phyloP scores from a whole-genome alignment of 306 rosid genomes.

The Dalbergia oliveri region DNA sequence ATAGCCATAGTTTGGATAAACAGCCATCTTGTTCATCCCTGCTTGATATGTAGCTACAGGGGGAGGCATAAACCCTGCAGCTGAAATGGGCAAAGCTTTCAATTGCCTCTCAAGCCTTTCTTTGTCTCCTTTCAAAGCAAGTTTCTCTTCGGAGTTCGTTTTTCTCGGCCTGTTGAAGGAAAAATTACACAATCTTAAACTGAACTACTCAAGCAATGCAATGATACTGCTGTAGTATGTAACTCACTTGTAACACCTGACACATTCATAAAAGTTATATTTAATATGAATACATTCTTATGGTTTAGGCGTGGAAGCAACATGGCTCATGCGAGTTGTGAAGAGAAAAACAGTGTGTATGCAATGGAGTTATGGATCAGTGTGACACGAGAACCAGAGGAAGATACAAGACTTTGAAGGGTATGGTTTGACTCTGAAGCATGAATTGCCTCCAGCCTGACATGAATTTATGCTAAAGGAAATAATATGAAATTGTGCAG shows the following conservation, averaged over 20 bases:
- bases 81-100: slow-evolving; percentile 65
- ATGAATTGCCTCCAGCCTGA: too few relatives aligned
- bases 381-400: too few relatives aligned
- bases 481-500: too few relatives aligned
- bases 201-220: slow-evolving; percentile 12
- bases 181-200: not conserved
- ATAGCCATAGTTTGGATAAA: slow-evolving; percentile 80
- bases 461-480: too few relatives aligned
- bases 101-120: slow-evolving; percentile 79
- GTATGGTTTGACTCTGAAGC: too few relatives aligned
- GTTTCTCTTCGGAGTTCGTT: slow-evolving; percentile 90
- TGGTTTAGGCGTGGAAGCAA: not conserved
- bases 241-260: not conserved
- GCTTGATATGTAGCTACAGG: slow-evolving; percentile 77
- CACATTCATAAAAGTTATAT: slow-evolving; percentile 4
- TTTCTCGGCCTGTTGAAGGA: slow-evolving; percentile 78
- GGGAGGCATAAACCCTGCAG: slow-evolving; percentile 76
- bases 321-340: not conserved
- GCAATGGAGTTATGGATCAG: too few relatives aligned
- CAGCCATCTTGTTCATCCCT: slow-evolving; percentile 77
- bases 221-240: not conserved
- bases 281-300: not conserved
- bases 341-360: too few relatives aligned
- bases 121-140: slow-evolving; percentile 72
- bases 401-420: not conserved